Evolutionary conservation across 495 filamentous ascomycete genomes (phyloP), one percentile per base, ranked within the genome.

Genomic region (Trichoderma erinaceum): DNA sequence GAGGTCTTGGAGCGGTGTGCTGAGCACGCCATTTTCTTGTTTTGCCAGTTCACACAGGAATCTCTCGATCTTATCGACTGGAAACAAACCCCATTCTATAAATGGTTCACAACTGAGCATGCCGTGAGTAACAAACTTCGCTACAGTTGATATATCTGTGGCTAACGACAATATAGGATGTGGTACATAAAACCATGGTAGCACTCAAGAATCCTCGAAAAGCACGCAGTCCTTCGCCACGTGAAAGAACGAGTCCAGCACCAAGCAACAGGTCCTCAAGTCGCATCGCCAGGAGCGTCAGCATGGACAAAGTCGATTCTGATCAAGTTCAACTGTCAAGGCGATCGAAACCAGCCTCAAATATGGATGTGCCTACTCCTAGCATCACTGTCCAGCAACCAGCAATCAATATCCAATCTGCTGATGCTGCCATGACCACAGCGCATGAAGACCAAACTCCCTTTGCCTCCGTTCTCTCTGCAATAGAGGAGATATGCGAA

Each of bases 21-120:
- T 23, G 74, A 78, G 41, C 79, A 80, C 65, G 76, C 75, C 10
- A 52, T 72, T 10, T 82, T 83, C 44, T 66, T 84, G 7, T 72
- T 82, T 29, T 67, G 73, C 5, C 80, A 82, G 64, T 82, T 81
- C 32, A 71, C 72, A 1, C 83, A 78, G 66, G 74, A 77, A 13
- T 25, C 21, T 41, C 29, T 32, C 35, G n/a, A 41, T 1, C 71
- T 67, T 0, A 52, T 75, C 21, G 41, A 48, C 2, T 80, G 78
- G 79, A 64, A 74, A 10, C 66, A 67, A 8, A 83, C 81, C 1
- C 41, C 32, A 8, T 79, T 85, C 32, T 70, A 78, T 63, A 71
- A 73, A 18, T 77, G 74, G 73, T 63, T 84, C 29, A 68, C 70
- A 8, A 41, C 68, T 1, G 63, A 71, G 67, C 74, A 76, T 67